A percentile compares a stretch with the other conserved stretches of the same genome.
phyloP scores from a whole-genome alignment of 2,329 filamentous ascomycete genomes.

The Calonectria hongkongensis region DNA sequence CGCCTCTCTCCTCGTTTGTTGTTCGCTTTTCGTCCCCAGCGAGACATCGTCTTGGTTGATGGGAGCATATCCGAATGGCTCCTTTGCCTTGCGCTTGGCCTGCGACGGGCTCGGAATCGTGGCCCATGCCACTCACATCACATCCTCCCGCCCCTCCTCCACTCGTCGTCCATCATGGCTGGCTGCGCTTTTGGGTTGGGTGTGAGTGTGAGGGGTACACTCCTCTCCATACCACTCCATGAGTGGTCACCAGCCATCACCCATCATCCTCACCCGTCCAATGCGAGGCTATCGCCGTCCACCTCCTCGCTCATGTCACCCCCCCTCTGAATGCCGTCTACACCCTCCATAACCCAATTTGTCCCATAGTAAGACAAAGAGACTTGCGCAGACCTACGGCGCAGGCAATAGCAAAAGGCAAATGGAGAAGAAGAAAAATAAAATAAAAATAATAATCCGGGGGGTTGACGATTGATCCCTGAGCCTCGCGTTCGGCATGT shows the following conservation, averaged over 20 bases:
- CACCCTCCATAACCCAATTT: constrained; percentile 30
- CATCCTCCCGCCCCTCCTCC: constrained; percentile 39
- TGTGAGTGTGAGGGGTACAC: constrained; percentile 29
- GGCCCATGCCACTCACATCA: constrained; percentile 36
- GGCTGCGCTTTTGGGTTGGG: constrained; percentile 24
- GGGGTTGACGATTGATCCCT: constrained; percentile 24
- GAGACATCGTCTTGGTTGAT: constrained; percentile 4
- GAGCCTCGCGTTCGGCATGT: constrained; percentile 34
- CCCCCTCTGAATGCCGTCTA: constrained; percentile 29
- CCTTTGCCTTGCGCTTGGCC: constrained; percentile 3
- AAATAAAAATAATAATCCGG: constrained; percentile 25
- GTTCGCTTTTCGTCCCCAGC: constrained; percentile 1
- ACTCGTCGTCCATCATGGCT: constrained; percentile 25
- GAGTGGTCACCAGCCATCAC: constrained; percentile 39
- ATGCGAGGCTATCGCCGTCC: constrained; percentile 31
- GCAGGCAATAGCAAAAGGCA: constrained; percentile 12
- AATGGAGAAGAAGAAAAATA: neutral
- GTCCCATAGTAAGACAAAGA: constrained; percentile 25
- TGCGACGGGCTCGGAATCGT: constrained; percentile 24
- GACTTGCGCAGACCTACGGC: constrained; percentile 3
- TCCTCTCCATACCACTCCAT: constrained; percentile 25
- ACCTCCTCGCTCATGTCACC: constrained; percentile 27
- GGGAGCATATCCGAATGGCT: constrained; percentile 8
- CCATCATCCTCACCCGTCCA: constrained; percentile 19
- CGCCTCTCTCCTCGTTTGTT: constrained; percentile 24